Conservation (phyloP, 2,329 filamentous ascomycete genomes). For the Reticulascus tulasneorum region DNA sequence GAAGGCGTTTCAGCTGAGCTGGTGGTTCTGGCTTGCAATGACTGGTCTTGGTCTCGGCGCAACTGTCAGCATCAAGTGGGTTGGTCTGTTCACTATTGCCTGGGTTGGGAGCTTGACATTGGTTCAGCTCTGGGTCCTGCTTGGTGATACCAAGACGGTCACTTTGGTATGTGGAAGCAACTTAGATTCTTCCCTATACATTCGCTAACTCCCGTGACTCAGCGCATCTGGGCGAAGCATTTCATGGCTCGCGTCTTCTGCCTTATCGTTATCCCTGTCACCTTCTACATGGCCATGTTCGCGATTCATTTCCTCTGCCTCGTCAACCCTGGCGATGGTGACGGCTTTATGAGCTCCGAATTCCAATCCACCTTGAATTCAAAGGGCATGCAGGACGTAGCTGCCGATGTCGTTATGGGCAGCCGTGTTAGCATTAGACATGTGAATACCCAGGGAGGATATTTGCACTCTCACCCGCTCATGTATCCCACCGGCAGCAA, state of each 20-base stretch:
- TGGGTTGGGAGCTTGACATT: constrained; percentile 93
- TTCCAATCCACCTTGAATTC: constrained; percentile 97
- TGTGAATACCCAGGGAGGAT: constrained; percentile 95
- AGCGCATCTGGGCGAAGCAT: constrained; percentile 88
- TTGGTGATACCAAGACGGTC: constrained; percentile 84
- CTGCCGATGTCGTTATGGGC: constrained; percentile 86
- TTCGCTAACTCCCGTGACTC: constrained; percentile 12
- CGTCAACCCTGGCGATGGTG: constrained; percentile 90
- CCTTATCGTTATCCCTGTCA: constrained; percentile 80
- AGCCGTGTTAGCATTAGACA: constrained; percentile 85
- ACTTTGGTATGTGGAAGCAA: constrained; percentile 54
- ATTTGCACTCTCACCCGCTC: constrained; percentile 91
- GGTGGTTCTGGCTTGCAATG: constrained; percentile 96
- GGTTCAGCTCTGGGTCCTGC: constrained; percentile 89
- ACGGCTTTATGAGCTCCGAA: constrained; percentile 99
- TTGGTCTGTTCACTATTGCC: constrained; percentile 95
- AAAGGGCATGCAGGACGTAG: constrained; percentile 93
- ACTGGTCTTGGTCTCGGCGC: constrained; percentile 85
- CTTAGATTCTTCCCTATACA: not conserved
- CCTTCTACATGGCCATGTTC: constrained; percentile 96
- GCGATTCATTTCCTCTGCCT: constrained; percentile 93
- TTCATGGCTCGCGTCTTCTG: constrained; percentile 88
- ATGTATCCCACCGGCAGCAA: constrained; percentile 98
- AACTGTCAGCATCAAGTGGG: constrained; percentile 97
- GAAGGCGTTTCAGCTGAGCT: constrained; percentile 81